These are phyloP conservation scores for Alternaria tenuissima DNA, from an alignment of 2,329 filamentous ascomycete genomes.

Conservation along the genomic window DNA sequence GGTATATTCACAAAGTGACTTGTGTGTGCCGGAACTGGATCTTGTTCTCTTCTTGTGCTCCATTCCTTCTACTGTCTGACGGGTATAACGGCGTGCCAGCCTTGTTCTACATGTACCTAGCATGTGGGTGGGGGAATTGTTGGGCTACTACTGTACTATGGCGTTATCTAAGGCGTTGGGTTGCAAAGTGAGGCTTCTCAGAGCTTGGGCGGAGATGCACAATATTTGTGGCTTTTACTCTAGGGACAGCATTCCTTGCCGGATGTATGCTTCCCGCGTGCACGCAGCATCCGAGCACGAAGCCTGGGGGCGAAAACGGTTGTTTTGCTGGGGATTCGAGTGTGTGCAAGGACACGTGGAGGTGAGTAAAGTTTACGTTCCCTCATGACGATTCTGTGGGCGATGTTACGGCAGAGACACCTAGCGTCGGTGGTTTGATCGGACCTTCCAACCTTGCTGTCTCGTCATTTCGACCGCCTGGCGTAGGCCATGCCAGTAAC, in stretches of 20 bases:
- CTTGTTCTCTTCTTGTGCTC: not conserved
- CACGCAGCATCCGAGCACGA: not conserved
- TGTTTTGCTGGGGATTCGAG: not conserved
- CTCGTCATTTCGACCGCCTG: not conserved
- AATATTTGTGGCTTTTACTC: not conserved
- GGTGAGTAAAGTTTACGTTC: not conserved
- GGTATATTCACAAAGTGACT: not conserved
- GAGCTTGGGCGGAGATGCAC: not conserved
- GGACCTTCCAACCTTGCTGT: slow-evolving; percentile 1
- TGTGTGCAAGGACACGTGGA: slow-evolving; percentile 1
- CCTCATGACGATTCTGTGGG: not conserved
- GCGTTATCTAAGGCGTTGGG: not conserved
- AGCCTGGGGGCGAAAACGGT: not conserved
- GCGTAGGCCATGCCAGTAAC: not conserved
- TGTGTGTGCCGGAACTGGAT: not conserved
- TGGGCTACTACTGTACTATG: not conserved
- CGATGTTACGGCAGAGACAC: not conserved
- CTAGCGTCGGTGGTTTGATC: slow-evolving; percentile 1
- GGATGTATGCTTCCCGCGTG: not conserved
- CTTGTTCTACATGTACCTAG: not conserved
- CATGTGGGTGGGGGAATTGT: not conserved
- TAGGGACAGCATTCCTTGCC: not conserved
- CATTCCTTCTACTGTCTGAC: not conserved
- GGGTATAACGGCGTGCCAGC: not conserved
- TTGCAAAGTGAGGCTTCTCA: not conserved